These are phyloP conservation scores for Ophiostoma himal-ulmi DNA, from an alignment of 2,329 filamentous ascomycete species.

Conservation along the genomic window DNA sequence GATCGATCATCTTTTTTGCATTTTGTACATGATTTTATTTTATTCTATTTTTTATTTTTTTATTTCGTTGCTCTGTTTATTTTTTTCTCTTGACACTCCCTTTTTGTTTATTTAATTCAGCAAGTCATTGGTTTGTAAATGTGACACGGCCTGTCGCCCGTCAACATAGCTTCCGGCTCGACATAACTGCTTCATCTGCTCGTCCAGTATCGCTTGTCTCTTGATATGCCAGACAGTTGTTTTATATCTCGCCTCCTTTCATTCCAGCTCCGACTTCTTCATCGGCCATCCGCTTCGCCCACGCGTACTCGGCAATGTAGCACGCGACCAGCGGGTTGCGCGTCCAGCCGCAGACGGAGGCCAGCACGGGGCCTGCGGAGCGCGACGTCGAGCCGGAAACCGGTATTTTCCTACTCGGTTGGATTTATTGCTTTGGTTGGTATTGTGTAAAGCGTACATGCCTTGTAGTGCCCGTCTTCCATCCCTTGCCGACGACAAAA, in stretches of 20 bases:
- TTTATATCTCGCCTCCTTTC: neutral
- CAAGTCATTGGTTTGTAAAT: no score
- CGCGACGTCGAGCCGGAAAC: conserved; percentile 29
- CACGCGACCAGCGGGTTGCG: conserved; percentile 37
- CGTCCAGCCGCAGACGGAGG: conserved; percentile 38
- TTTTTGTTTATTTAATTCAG: no score
- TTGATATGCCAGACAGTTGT: neutral
- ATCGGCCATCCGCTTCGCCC: no score
- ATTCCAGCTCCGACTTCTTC: neutral
- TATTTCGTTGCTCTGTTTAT: no score
- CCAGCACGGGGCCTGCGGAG: conserved; percentile 31
- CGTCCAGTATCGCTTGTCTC: no score
- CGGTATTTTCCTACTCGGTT: conserved; percentile 28
- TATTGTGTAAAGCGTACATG: neutral
- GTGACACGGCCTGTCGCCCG: no score
- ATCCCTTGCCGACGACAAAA: conserved; percentile 55
- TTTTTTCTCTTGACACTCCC: no score
- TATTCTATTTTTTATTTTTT: no score
- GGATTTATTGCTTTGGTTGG: neutral
- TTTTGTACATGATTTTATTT: no score
- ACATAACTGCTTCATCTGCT: neutral
- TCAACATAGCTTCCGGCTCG: no score
- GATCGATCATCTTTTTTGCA: neutral
- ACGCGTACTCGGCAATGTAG: conserved; percentile 36
- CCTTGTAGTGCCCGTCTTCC: conserved; percentile 45